Conservation (phyloP, 768 basidiomycete species). For the Amanita exitialis region DNA sequence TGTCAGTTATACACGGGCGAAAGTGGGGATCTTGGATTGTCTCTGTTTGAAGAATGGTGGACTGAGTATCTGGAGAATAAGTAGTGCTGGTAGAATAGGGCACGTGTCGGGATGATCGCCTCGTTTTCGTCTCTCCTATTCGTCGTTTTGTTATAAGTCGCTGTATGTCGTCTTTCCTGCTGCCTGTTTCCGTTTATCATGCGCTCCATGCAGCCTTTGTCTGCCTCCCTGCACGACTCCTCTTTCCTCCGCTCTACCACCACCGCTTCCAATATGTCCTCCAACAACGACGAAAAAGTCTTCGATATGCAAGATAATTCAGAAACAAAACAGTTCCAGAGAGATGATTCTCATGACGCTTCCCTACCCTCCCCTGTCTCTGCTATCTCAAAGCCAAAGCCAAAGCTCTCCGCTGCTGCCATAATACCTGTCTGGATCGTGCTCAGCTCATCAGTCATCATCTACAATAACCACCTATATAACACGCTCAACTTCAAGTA, state of each 20-base stretch:
- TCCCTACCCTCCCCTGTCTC: slow-evolving; percentile 54
- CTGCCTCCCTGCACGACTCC: background rate
- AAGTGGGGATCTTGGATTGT: slow-evolving; percentile 57
- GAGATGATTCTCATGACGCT: slow-evolving; percentile 6
- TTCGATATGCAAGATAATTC: background rate
- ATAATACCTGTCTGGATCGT: slow-evolving; percentile 93
- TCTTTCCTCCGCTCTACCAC: background rate
- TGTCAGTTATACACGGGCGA: slow-evolving; percentile 69
- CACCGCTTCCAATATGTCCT: background rate
- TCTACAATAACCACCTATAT: slow-evolving; percentile 92
- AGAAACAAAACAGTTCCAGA: background rate
- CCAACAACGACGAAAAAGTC: slow-evolving; percentile 7
- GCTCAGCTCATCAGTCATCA: slow-evolving; percentile 83
- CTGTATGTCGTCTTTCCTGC: background rate
- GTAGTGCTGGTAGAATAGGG: no score
- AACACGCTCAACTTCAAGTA: slow-evolving; percentile 76
- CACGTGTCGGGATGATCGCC: no score
- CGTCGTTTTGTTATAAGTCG: background rate
- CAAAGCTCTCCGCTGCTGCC: slow-evolving; percentile 50
- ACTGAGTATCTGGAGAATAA: slow-evolving; percentile 27
- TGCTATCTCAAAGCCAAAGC: slow-evolving; percentile 28
- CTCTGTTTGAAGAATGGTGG: slow-evolving; percentile 87
- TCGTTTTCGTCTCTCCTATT: background rate
- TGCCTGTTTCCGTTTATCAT: background rate
- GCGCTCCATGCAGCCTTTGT: background rate